These are phyloP conservation scores for Salix caprea DNA, from an alignment of 345 rosid species.

Conservation along the genomic window DNA sequence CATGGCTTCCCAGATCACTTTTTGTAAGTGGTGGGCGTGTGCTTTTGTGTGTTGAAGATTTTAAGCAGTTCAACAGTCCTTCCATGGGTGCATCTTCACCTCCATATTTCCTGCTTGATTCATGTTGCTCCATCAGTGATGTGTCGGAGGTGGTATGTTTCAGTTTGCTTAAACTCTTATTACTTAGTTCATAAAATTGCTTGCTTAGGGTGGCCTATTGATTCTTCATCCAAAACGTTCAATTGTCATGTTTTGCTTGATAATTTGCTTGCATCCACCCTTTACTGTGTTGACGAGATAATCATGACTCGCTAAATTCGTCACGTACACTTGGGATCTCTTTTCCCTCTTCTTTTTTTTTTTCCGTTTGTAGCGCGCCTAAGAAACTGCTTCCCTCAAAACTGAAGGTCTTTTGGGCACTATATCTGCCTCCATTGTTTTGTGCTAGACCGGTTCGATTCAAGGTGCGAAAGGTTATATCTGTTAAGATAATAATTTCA, in stretches of 20 bases:
- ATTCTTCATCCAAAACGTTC: not conserved
- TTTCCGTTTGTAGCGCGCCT: not conserved
- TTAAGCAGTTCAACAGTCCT: conserved; percentile 53
- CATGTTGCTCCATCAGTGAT: conserved; percentile 52
- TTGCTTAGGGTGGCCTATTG: not conserved
- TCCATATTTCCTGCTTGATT: conserved; percentile 59
- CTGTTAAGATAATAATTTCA: not conserved
- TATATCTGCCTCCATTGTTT: not conserved
- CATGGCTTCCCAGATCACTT: conserved; percentile 73
- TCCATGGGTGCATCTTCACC: conserved; percentile 35
- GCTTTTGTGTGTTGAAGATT: conserved; percentile 72
- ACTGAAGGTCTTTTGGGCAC: not conserved
- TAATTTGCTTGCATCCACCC: not conserved
- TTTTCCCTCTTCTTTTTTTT: not conserved
- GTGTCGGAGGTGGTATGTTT: conserved; percentile 58
- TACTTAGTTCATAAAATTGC: not conserved
- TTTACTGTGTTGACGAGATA: too few species aligned
- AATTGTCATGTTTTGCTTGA: not conserved
- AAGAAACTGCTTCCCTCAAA: not conserved
- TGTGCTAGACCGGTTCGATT: not conserved
- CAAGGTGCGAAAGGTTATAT: not conserved
- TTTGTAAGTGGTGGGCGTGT: conserved; percentile 60
- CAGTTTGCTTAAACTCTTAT: not conserved
- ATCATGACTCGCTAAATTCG: not conserved
- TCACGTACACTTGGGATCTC: not conserved